Conservation (phyloP, 2,329 filamentous ascomycete species). For the Pyrenophora teres region DNA sequence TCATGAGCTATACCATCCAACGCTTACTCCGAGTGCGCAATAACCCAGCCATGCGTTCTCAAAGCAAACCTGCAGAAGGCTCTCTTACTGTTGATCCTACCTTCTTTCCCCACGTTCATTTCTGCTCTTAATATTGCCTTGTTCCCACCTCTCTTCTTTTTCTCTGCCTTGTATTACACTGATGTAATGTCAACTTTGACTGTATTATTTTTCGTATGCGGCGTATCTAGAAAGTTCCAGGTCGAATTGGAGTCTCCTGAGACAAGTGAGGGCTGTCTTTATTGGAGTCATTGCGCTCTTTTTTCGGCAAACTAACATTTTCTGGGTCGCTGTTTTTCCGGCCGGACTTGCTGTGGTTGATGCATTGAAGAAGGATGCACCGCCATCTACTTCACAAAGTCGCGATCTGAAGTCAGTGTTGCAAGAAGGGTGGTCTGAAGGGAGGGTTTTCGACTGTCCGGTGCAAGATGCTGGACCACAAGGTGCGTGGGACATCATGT, state of each 20-base stretch:
- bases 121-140: slow-evolving; percentile 78
- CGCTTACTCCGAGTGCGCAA: slow-evolving; percentile 17
- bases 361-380: slow-evolving; percentile 26
- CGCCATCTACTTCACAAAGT: neutral
- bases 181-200: slow-evolving; percentile 81
- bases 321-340: slow-evolving; percentile 85
- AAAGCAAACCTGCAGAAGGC: neutral
- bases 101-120: slow-evolving; percentile 53
- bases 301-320: slow-evolving; percentile 94
- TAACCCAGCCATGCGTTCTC: neutral
- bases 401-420: slow-evolving; percentile 9
- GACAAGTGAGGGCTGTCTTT: slow-evolving; percentile 43
- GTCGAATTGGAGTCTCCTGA: slow-evolving; percentile 17
- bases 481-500: slow-evolving; percentile 20
- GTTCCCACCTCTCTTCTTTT: slow-evolving; percentile 94
- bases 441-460: slow-evolving; percentile 28
- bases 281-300: slow-evolving; percentile 69
- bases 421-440: slow-evolving; percentile 29
- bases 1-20: slow-evolving; percentile 35
- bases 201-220: slow-evolving; percentile 72
- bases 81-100: slow-evolving; percentile 36
- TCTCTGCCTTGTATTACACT: slow-evolving; percentile 93
- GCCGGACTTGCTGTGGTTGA: slow-evolving; percentile 56
- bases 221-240: slow-evolving; percentile 45
- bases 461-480: slow-evolving; percentile 29